Percentiles rank a stretch among this genome's conserved stretches.
Evolutionary conservation across 352 stramenopile species (phyloP).

Genomic region (Pythium periplocum): DNA sequence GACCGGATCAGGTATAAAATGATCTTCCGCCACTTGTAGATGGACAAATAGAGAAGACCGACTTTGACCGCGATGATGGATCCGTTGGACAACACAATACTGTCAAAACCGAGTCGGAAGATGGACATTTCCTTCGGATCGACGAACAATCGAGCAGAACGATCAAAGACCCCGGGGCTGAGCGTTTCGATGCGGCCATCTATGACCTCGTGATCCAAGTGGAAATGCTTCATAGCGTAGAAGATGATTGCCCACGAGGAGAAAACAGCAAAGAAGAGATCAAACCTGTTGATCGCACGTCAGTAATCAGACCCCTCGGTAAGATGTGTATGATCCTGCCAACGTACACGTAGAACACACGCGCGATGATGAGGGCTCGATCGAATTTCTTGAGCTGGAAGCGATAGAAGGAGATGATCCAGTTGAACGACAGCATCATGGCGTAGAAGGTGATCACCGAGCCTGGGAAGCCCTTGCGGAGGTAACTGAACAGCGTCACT

Average conservation of each 20-base stretch:
- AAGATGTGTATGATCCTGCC: no score
- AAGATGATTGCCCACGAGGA: constrained; percentile 15
- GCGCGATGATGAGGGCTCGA: constrained; percentile 8
- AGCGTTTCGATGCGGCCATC: constrained; percentile 8
- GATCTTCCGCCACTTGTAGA: constrained; percentile 21
- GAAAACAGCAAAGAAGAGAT: constrained; percentile 32
- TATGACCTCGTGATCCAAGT: constrained; percentile 16
- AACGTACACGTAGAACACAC: constrained; percentile 12
- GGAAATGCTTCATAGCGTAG: constrained; percentile 20
- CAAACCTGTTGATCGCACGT: constrained; percentile 2
- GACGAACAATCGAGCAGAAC: constrained; percentile 18
- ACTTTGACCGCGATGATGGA: constrained; percentile 11
- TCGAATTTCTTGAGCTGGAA: constrained; percentile 16
- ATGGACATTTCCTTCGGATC: constrained; percentile 17
- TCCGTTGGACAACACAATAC: constrained; percentile 13
- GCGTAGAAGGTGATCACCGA: constrained; percentile 22
- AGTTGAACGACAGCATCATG: constrained; percentile 16
- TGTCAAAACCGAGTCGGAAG: constrained; percentile 15
- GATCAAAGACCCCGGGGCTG: constrained; percentile 10
- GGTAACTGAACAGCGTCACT: constrained; percentile 11
- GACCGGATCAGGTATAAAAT: constrained; percentile 17
- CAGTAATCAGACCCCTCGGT: no score
- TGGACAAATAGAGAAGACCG: constrained; percentile 11
- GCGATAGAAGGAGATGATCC: constrained; percentile 22
- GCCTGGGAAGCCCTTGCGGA: constrained; percentile 21